Base-by-base conservation (phyloP, 148 eudicot genomes). In the Vaccinium darrowii region DNA sequence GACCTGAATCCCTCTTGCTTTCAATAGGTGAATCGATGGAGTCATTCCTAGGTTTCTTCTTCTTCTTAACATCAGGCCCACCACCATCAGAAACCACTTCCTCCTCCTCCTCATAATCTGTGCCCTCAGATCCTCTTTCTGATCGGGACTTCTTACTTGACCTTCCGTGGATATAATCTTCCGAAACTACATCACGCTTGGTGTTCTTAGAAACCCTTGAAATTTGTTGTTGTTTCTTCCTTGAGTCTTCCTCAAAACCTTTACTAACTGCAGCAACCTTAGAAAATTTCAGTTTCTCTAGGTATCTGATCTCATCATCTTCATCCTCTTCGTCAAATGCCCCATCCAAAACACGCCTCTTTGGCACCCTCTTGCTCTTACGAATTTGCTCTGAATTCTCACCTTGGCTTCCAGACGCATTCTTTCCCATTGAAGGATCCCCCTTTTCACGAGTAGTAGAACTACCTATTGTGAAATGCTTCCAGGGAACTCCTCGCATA, bases 271-370 rank as follows among this genome's bases (percentile, higher is more conserved):
- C 74, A 76, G 91, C 79, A 39, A 81, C 83, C 86, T 87, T 93
- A 50, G 95, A 89, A 84, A 86, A 90, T 86, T 89, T 97, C 2
- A 94, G 90, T 87, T 96, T 96, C 89, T 96, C 97, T 47, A 97
- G 87, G 88, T 95, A 97, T 82, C 95, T 92, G 73, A 97, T 93
- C 90, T 97, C 99, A 88, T 93, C 98, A 85, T 97, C 99, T 13
- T 92, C 92, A 12, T 92, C 94, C 49, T 95, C 98, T 30, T 95
- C 99, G 79, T 93, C 97, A 89, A 91, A 94, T n/a, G 82, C 91
- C 53, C 84, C 91, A 86, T 88, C 92, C 62, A 83, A 21, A 50
- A 81, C 91, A 80, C 93, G 98, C 84, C 90, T 97, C 91, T 95
- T 97, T 11, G 94, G 88, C 57, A 79, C 93, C 85, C 96, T 90